Evolutionary conservation across 306 rosid genomes (phyloP).

Genomic region (Pyrus communis): DNA sequence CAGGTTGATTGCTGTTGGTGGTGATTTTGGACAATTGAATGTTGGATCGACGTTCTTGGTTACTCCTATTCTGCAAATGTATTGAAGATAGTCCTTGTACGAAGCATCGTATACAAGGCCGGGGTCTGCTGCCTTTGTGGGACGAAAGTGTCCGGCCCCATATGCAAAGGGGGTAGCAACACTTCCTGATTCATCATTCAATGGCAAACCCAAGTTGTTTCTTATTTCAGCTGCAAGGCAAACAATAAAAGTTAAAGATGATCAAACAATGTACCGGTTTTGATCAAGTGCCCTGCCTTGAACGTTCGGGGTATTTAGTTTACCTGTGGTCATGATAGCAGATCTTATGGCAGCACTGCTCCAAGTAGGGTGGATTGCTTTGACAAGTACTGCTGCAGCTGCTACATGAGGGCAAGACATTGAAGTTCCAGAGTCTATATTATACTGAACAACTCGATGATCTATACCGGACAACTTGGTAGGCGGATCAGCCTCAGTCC

Average conservation of each 20-base stretch:
- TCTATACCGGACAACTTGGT: conserved; percentile 45
- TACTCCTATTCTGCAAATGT: conserved; percentile 44
- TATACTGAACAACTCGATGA: conserved; percentile 55
- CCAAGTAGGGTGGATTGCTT: conserved; percentile 83
- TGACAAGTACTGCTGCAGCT: conserved; percentile 69
- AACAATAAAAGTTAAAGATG: background rate
- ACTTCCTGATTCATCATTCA: conserved; percentile 52
- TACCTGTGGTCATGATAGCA: conserved; percentile 89
- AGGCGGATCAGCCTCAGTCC: conserved; percentile 70
- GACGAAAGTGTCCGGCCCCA: conserved; percentile 82
- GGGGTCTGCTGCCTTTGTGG: conserved; percentile 62
- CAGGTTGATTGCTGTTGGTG: conserved; percentile 37
- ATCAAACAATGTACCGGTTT: background rate
- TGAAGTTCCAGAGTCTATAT: conserved; percentile 79
- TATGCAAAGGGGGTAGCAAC: conserved; percentile 63
- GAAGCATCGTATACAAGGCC: conserved; percentile 83
- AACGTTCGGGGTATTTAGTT: background rate
- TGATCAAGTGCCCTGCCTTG: background rate
- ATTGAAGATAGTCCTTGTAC: conserved; percentile 58
- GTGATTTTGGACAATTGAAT: conserved; percentile 39
- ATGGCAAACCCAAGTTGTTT: conserved; percentile 53
- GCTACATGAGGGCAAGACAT: conserved; percentile 94
- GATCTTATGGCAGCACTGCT: conserved; percentile 81
- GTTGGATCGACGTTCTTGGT: conserved; percentile 19
- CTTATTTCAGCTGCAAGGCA: conserved; percentile 38